phyloP scores from a whole-genome alignment of 2,329 filamentous ascomycete species.

The Xylaria sp. region DNA sequence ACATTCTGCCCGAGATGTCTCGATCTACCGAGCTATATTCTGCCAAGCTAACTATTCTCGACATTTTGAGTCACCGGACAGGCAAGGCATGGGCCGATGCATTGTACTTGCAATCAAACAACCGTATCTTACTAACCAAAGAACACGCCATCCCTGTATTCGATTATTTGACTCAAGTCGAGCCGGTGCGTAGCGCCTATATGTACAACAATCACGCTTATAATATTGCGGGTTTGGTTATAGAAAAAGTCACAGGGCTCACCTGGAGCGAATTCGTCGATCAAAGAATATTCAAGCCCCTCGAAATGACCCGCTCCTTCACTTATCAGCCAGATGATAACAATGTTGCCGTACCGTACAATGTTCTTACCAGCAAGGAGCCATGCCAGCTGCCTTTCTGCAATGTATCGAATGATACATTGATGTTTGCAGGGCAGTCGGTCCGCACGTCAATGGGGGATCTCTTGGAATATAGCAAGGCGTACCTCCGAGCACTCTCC shows the following conservation, averaged over 20 bases:
- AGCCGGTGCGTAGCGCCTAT: slow-evolving; percentile 6
- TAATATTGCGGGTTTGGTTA: slow-evolving; percentile 13
- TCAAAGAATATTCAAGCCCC: slow-evolving; percentile 14
- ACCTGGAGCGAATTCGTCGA: slow-evolving; percentile 1
- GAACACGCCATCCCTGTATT: slow-evolving; percentile 8
- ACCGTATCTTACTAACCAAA: not conserved
- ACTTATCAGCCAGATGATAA: not conserved
- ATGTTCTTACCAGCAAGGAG: slow-evolving; percentile 1
- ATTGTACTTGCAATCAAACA: slow-evolving; percentile 4
- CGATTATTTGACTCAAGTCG: slow-evolving; percentile 6
- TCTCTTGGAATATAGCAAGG: slow-evolving; percentile 8
- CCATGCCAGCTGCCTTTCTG: slow-evolving; percentile 5
- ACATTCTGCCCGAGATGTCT: slow-evolving; percentile 13
- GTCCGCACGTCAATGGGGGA: slow-evolving; percentile 6
- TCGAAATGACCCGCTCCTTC: not conserved
- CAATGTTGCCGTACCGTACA: slow-evolving; percentile 3
- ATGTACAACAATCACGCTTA: slow-evolving; percentile 18
- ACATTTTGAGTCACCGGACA: slow-evolving; percentile 16
- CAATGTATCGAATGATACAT: slow-evolving; percentile 7
- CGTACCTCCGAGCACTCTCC: slow-evolving; percentile 10
- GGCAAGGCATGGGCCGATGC: slow-evolving; percentile 14
- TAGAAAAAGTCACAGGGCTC: slow-evolving; percentile 8
- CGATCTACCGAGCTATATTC: not conserved
- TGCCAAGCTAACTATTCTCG: slow-evolving; percentile 7
- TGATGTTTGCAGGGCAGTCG: slow-evolving; percentile 17